phyloP scores from a whole-genome alignment of 73 alveolate genomes.

The Paramecium primaurelia region DNA sequence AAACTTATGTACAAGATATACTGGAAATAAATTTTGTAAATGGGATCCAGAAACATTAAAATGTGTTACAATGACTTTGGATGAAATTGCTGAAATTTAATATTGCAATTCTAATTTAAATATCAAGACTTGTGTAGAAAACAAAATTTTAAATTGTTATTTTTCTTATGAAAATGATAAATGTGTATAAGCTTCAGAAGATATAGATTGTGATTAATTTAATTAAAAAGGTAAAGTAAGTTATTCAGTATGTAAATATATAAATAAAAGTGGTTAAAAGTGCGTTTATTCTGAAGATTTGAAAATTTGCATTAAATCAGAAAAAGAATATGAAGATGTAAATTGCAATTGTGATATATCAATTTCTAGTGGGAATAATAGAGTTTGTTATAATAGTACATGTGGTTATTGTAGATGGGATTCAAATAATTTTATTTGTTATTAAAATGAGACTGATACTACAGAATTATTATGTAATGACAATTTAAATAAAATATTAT shows the following conservation, averaged over 20 bases:
- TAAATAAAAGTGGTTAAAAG: too few species aligned
- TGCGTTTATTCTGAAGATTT: not conserved
- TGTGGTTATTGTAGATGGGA: not conserved
- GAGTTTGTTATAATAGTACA: not conserved
- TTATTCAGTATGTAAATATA: too few species aligned
- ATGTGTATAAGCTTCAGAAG: not conserved
- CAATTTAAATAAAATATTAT: not conserved
- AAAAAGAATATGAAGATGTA: not conserved
- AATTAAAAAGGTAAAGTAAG: too few species aligned
- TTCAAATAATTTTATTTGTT: not conserved
- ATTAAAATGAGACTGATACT: not conserved
- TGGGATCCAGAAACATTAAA: slow-evolving; percentile 6
- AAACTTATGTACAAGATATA: not conserved
- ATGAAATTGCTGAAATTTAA: not conserved
- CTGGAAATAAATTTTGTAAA: not conserved
- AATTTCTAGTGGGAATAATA: not conserved
- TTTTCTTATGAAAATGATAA: not conserved
- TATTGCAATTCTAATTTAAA: not conserved
- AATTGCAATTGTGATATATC: not conserved
- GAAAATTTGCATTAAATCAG: not conserved
- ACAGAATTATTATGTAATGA: not conserved
- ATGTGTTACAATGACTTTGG: not conserved
- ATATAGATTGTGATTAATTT: too few species aligned
- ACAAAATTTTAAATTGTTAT: not conserved
- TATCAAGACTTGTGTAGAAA: not conserved